A percentile compares a stretch with the other conserved stretches of the same genome.
Evolutionary conservation across 441 rosid species (phyloP).

Genomic region (Erodium texanum): DNA sequence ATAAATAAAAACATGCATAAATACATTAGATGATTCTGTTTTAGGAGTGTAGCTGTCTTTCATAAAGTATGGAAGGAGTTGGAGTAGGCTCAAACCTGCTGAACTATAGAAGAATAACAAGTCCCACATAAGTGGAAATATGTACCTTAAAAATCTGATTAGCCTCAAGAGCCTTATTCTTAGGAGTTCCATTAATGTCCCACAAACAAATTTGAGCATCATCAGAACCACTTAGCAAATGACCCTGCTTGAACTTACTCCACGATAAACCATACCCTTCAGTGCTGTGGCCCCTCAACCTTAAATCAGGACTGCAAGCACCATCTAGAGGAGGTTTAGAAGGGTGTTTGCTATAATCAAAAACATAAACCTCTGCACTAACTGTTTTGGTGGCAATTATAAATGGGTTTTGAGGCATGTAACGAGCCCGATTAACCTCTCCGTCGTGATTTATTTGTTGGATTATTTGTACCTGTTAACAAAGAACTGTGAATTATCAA

Average conservation of each 20-base stretch:
- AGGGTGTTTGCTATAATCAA: constrained; percentile 80
- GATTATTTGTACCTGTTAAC: constrained; percentile 69
- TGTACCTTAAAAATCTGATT: constrained; percentile 65
- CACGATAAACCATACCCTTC: constrained; percentile 96
- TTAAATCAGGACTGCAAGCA: constrained; percentile 75
- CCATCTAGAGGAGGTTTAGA: constrained; percentile 86
- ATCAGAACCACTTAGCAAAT: constrained; percentile 89
- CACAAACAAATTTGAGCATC: constrained; percentile 94
- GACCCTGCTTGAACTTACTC: constrained; percentile 86
- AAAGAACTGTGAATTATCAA: background rate
- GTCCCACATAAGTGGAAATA: background rate
- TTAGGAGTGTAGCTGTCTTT: background rate
- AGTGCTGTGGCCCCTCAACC: constrained; percentile 83
- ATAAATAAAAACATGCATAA: too few species aligned
- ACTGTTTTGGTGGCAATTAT: constrained; percentile 90
- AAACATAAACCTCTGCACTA: constrained; percentile 80
- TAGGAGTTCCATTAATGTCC: constrained; percentile 72
- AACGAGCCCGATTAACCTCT: constrained; percentile 95
- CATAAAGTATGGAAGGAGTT: background rate
- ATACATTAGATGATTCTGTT: background rate
- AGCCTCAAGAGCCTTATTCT: constrained; percentile 75
- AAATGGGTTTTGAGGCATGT: constrained; percentile 88
- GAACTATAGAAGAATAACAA: background rate
- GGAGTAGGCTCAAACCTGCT: background rate
- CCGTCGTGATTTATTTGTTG: constrained; percentile 95